Evolutionary conservation across 169 alveolate genomes (phyloP), one percentile per base, ranked within the genome.

Genomic region (Eimeria necatrix): DNA sequence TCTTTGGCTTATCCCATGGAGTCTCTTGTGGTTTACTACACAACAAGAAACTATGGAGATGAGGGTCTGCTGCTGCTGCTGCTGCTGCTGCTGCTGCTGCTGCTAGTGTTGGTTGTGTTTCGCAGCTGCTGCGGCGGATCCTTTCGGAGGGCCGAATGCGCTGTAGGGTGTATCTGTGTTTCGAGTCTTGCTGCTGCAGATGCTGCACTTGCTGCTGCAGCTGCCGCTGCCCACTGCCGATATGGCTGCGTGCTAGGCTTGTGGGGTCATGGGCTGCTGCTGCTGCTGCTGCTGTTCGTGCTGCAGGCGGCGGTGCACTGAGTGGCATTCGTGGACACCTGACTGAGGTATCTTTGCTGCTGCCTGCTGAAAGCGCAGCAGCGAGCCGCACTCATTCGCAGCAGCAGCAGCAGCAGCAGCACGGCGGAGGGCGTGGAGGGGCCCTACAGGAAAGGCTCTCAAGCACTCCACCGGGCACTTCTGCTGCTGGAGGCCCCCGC

Each of bases 301-400:
- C 16, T 71, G 81, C 93, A 64, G 64, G 83, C 46, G 93, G 93
- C 6, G 93, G 93, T n/a, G 93, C 61, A 18, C 46, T 85, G 53
- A 5, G 64, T 14, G 93, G 93, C n/a, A 32, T 56, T 2, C 56
- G 93, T 8, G 93, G 93, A 6, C 48, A 56, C 59, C 56, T 85
- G 74, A 70, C 71, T 26, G 81, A 64, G 60, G 51, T 85, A 41
- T 85, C 81, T n/a, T n/a, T 71, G 81, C 81, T 71, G 46, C 53
- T 18, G 16, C 10, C 6, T 24, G 49, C 10, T 9, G 81, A 71
- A 10, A 71, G 49, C 22, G 81, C 81, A 24, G 81, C 81, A 24
- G 64, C 64, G 64, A 32, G 81, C 51, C 81, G 81, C 48, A 20
- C 46, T 9, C 51, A 14, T 4, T 24, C 81, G 51, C 81, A 71